phyloP scores from a whole-genome alignment of 2,329 filamentous ascomycete genomes.

The Penicillium sp. region DNA sequence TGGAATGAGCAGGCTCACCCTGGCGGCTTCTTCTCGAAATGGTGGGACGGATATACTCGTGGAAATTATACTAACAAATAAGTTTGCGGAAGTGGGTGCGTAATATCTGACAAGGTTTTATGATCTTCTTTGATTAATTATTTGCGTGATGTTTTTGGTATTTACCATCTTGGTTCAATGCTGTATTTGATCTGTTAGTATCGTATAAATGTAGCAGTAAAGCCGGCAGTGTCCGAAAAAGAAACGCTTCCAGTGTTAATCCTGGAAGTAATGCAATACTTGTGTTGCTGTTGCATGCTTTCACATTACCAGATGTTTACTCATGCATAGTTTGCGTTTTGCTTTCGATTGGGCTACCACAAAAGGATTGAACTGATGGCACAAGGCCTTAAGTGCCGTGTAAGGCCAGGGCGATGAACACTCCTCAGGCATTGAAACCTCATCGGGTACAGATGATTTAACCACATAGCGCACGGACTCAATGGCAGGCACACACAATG shows the following conservation, averaged over 20 bases:
- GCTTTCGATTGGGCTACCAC: too few relatives aligned
- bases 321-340: too few relatives aligned
- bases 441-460: too few relatives aligned
- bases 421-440: too few relatives aligned
- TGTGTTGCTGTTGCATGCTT: too few relatives aligned
- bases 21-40: conserved; percentile 43
- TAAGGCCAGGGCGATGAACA: too few relatives aligned
- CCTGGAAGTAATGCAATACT: too few relatives aligned
- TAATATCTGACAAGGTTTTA: neutral
- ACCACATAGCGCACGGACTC: too few relatives aligned
- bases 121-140: neutral
- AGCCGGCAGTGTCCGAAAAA: neutral
- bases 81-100: neutral
- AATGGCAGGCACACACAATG: too few relatives aligned
- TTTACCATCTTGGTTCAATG: neutral
- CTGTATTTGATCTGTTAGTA: neutral
- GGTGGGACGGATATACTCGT: conserved; percentile 49
- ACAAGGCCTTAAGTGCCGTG: too few relatives aligned
- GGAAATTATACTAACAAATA: conserved; percentile 25
- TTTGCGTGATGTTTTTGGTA: neutral
- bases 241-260: neutral
- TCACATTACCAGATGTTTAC: too few relatives aligned
- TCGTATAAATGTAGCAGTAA: neutral
- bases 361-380: too few relatives aligned
- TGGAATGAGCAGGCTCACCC: conserved; percentile 51